A percentile compares a stretch with the other conserved stretches of the same genome.
Conservation (phyloP, 2,329 filamentous ascomycete genomes). For the Dothistroma pini region DNA sequence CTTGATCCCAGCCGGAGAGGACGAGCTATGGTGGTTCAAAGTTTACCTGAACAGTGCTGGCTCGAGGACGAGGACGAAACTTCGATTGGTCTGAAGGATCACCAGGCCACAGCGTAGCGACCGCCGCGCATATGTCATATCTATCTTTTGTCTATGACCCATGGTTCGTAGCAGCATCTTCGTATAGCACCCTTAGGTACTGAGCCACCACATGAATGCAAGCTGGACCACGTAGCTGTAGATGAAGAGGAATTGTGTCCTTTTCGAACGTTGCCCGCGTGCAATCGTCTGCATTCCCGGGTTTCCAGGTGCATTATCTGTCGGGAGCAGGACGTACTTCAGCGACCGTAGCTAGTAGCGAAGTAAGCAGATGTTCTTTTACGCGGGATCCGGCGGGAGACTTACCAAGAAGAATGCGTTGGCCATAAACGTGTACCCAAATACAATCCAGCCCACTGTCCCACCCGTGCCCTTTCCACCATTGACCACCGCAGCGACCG, state of each 20-base stretch:
- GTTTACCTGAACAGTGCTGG: neutral
- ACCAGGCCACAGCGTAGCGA: neutral
- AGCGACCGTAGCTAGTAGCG: slow-evolving; percentile 74
- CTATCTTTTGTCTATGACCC: neutral
- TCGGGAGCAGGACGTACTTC: slow-evolving; percentile 91
- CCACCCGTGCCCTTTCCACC: slow-evolving; percentile 78
- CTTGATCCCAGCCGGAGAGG: neutral
- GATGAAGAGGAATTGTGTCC: slow-evolving; percentile 87
- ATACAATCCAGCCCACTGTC: slow-evolving; percentile 84
- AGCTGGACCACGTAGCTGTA: slow-evolving; percentile 95
- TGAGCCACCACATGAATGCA: slow-evolving; percentile 86
- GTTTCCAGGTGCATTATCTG: slow-evolving; percentile 63
- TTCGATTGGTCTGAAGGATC: neutral
- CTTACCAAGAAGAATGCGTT: slow-evolving; percentile 93
- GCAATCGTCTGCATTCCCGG: slow-evolving; percentile 70
- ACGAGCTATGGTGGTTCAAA: too few relatives aligned
- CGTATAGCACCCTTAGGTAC: slow-evolving; percentile 31
- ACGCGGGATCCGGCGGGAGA: slow-evolving; percentile 14
- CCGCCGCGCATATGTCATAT: neutral
- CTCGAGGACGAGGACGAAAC: neutral
- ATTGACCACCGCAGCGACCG: slow-evolving; percentile 72
- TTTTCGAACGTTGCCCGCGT: slow-evolving; percentile 77
- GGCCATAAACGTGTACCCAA: slow-evolving; percentile 86
- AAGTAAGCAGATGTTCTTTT: slow-evolving; percentile 11
- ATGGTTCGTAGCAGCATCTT: neutral